Evolutionary conservation across 305 asterid genomes (phyloP).

Genomic region (Solanum hybrid): DNA sequence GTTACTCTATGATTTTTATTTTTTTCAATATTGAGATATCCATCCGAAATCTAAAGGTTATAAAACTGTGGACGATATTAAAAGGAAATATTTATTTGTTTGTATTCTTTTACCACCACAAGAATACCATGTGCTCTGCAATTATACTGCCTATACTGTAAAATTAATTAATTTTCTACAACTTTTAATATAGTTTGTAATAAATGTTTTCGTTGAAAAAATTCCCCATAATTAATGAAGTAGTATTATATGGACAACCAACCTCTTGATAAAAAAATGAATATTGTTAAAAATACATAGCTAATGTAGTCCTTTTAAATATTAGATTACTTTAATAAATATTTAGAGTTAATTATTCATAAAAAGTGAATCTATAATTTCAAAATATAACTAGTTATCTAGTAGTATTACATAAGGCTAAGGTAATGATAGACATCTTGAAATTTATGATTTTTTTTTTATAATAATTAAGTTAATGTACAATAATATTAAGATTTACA

Average conservation of each 20-base stretch:
- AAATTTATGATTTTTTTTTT: not conserved
- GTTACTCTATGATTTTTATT: no score
- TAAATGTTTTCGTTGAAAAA: not conserved
- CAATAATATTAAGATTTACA: not conserved
- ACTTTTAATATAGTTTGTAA: not conserved
- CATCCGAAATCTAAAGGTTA: not conserved
- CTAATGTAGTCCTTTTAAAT: not conserved
- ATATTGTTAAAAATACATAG: not conserved
- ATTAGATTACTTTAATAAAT: not conserved
- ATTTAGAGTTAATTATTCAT: not conserved
- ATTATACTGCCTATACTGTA: not conserved
- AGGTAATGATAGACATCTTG: not conserved
- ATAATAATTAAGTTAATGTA: not conserved
- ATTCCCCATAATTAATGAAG: not conserved
- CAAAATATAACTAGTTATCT: not conserved
- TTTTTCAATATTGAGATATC: not conserved
- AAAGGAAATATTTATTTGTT: not conserved
- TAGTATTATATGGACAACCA: not conserved
- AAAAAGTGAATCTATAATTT: not conserved
- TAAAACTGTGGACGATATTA: not conserved
- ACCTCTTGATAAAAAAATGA: not conserved
- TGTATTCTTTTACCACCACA: not conserved
- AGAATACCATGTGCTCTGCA: not conserved
- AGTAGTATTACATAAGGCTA: not conserved
- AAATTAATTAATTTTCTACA: not conserved